These are phyloP conservation scores for Astrephomene gubernaculifera DNA, from an alignment of 139 green algal genomes.

Conservation along the genomic window DNA sequence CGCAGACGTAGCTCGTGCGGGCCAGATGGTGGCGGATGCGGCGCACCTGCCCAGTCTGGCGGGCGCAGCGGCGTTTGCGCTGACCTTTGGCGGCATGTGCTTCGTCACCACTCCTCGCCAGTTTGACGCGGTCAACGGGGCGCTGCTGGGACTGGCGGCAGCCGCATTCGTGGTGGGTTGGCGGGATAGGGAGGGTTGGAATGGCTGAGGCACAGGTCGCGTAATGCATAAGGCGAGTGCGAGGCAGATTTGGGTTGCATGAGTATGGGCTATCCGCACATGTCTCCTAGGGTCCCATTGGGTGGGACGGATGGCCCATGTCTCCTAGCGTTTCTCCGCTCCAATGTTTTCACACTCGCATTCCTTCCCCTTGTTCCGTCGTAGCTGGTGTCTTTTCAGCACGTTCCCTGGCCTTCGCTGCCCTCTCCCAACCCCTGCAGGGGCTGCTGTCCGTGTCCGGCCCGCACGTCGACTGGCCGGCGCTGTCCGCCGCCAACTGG, in stretches of 20 bases:
- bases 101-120: conserved; percentile 56
- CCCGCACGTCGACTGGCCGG: conserved; percentile 45
- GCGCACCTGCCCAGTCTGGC: conserved; percentile 19
- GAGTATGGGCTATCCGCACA: too few species aligned
- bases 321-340: too few species aligned
- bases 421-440: too few species aligned
- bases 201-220: too few species aligned
- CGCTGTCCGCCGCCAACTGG: conserved; percentile 66
- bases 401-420: background rate
- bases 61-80: conserved; percentile 50
- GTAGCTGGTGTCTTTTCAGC: background rate
- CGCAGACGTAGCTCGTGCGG: conserved; percentile 37
- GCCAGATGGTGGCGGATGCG: conserved; percentile 34
- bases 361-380: too few species aligned
- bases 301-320: too few species aligned
- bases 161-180: conserved; percentile 39
- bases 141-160: conserved; percentile 50
- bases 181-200: background rate
- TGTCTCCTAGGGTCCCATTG: too few species aligned
- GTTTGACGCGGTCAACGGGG: conserved; percentile 69
- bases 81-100: conserved; percentile 66
- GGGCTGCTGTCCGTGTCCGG: conserved; percentile 59
- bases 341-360: too few species aligned
- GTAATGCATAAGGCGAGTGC: too few species aligned
- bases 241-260: too few species aligned